A percentile compares a stretch with the other conserved stretches of the same genome.
Conservation (phyloP, 768 basidiomycete species). For the Serendipita vermifera region DNA sequence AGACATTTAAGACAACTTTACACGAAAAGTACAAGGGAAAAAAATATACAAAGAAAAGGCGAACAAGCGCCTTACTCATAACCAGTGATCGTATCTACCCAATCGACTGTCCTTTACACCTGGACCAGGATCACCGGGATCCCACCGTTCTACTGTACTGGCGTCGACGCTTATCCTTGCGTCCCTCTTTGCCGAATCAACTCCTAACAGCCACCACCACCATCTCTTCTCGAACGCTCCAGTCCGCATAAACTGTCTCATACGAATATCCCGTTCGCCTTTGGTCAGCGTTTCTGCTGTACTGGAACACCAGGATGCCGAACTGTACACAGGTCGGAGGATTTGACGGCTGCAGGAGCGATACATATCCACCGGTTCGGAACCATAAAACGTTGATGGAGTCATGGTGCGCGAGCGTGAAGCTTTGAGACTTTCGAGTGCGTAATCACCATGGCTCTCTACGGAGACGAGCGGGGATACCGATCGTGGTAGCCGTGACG, state of each 20-base stretch:
- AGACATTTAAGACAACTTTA: background rate
- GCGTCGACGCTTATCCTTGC: constrained; percentile 2
- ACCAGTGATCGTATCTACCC: constrained; percentile 5
- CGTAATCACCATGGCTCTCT: background rate
- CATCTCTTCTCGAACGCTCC: background rate
- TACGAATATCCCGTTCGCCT: background rate
- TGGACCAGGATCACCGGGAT: constrained; percentile 4
- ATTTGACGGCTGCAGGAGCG: no score
- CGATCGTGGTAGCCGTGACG: background rate
- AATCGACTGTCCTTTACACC: constrained; percentile 9
- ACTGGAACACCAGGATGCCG: no score
- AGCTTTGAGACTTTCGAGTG: background rate
- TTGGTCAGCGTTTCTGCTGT: no score
- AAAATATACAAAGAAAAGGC: background rate
- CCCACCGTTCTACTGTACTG: background rate
- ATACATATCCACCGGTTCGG: background rate
- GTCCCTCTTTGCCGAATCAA: background rate
- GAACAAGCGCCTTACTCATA: background rate
- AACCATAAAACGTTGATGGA: background rate
- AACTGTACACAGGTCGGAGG: no score
- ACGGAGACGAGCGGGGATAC: background rate
- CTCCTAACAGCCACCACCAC: background rate
- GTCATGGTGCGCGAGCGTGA: no score
- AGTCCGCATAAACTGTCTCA: background rate
- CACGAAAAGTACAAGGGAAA: background rate